These are phyloP conservation scores for Sporothrix globosa DNA, from an alignment of 2,329 filamentous ascomycete species.

Conservation along the genomic window DNA sequence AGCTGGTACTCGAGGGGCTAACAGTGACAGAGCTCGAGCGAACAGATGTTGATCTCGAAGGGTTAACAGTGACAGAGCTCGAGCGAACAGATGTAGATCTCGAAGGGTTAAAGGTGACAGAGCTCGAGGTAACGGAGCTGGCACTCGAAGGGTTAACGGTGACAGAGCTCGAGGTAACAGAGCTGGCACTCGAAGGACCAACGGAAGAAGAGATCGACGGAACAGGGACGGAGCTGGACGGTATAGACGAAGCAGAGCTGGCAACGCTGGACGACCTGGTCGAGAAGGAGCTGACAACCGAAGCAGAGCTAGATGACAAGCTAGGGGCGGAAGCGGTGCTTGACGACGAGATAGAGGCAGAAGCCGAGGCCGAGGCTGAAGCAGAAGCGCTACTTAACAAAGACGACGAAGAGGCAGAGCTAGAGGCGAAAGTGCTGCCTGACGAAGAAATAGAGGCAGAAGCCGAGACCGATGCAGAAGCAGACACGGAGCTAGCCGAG, in stretches of 20 bases:
- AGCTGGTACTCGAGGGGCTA: conserved; percentile 1
- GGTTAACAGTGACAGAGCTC: not conserved
- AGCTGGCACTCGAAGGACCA: conserved; percentile 6
- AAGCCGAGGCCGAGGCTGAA: not conserved
- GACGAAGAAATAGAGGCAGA: conserved; percentile 6
- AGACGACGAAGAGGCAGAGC: not conserved
- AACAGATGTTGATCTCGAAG: too few species aligned
- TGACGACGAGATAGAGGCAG: not conserved
- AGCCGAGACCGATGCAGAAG: not conserved
- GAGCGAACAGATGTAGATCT: not conserved
- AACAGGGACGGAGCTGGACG: not conserved
- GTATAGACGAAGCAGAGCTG: not conserved
- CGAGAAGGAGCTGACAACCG: not conserved
- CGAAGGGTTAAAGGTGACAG: not conserved
- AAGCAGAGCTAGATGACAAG: not conserved
- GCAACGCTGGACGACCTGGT: not conserved
- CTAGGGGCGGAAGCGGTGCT: not conserved
- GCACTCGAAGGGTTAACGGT: not conserved
- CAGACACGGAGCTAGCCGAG: not conserved
- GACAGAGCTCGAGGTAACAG: not conserved
- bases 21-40: too few species aligned
- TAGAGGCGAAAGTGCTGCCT: not conserved
- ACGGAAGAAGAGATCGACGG: not conserved
- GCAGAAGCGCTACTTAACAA: not conserved
- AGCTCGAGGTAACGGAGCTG: conserved; percentile 12